Evolutionary conservation across 2,329 filamentous ascomycete species (phyloP).

Genomic region (Penicillium sumatraense): DNA sequence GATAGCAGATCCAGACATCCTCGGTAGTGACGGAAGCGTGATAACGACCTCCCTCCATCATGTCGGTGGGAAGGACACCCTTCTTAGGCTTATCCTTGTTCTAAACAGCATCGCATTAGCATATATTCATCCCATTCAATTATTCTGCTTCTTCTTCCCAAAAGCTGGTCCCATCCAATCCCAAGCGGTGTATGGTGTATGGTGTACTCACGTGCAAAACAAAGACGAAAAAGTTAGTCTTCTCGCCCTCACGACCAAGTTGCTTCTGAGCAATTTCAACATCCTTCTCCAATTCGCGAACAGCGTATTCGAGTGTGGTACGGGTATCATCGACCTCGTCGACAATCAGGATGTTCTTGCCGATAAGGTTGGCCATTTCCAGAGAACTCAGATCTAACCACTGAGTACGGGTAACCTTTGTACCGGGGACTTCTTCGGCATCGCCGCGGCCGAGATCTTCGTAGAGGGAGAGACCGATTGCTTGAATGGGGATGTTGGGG

Average conservation of each 20-base stretch:
- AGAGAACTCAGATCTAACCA: constrained; percentile 91
- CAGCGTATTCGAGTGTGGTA: constrained; percentile 91
- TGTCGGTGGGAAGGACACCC: constrained; percentile 76
- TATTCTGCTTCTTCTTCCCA: too few relatives aligned
- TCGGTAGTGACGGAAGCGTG: constrained; percentile 82
- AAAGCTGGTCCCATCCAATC: too few relatives aligned
- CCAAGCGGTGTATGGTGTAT: too few relatives aligned
- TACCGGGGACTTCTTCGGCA: constrained; percentile 77
- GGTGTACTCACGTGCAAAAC: constrained; percentile 77
- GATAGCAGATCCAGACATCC: constrained; percentile 99
- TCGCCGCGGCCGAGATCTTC: constrained; percentile 73
- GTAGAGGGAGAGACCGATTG: constrained; percentile 96
- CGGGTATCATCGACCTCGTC: constrained; percentile 96
- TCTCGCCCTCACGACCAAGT: constrained; percentile 69
- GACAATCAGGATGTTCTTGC: constrained; percentile 89
- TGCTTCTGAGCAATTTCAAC: constrained; percentile 79
- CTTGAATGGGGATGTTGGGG: constrained; percentile 98
- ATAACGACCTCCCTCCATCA: constrained; percentile 76
- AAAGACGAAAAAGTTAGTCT: constrained; percentile 91
- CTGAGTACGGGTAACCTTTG: constrained; percentile 95
- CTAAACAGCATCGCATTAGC: too few relatives aligned
- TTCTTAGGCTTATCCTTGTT: constrained; percentile 99
- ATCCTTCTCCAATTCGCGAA: constrained; percentile 92
- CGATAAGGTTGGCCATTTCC: constrained; percentile 85
- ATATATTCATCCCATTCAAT: too few relatives aligned